Evolutionary conservation across 495 filamentous ascomycete species (phyloP).

Genomic region (Elaphomyces granulatus): DNA sequence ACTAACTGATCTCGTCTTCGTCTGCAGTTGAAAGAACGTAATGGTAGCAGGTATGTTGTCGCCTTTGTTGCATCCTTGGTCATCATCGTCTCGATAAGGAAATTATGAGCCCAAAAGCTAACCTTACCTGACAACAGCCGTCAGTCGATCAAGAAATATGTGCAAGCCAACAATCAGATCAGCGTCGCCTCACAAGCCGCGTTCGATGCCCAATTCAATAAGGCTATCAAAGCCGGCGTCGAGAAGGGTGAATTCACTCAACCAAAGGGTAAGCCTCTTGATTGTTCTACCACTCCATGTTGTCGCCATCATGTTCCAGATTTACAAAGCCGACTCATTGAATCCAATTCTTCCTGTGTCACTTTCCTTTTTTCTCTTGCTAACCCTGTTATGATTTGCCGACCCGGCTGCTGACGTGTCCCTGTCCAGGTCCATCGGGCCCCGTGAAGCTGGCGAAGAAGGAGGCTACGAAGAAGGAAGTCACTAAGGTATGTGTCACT

Average conservation of each 20-base stretch:
- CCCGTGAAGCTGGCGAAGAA: slow-evolving; percentile 96
- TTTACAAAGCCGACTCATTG: too few relatives aligned
- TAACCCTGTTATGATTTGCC: too few relatives aligned
- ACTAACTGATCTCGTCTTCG: slow-evolving; percentile 21
- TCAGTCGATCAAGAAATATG: slow-evolving; percentile 95
- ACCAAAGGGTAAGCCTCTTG: slow-evolving; percentile 69
- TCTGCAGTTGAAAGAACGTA: slow-evolving; percentile 48
- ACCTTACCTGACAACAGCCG: slow-evolving; percentile 42
- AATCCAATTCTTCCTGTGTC: too few relatives aligned
- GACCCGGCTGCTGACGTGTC: slow-evolving; percentile 25
- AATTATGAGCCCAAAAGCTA: slow-evolving; percentile 3
- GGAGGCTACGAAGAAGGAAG: slow-evolving; percentile 40
- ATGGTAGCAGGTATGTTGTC: slow-evolving; percentile 44
- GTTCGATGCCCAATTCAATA: slow-evolving; percentile 90
- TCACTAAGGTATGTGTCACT: slow-evolving; percentile 15
- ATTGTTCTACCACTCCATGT: background rate
- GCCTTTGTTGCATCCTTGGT: too few relatives aligned
- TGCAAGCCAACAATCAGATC: slow-evolving; percentile 88
- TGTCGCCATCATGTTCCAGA: slow-evolving; percentile 6
- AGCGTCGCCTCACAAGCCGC: slow-evolving; percentile 46
- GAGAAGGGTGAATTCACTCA: slow-evolving; percentile 81
- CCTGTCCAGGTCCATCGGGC: slow-evolving; percentile 62
- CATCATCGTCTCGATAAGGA: slow-evolving; percentile 6
- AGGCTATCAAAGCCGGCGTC: slow-evolving; percentile 75
- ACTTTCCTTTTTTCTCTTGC: too few relatives aligned